Base-by-base conservation (phyloP, 371 early-diverging fungal genomes). In the Neoconidiobolus thromboides region DNA sequence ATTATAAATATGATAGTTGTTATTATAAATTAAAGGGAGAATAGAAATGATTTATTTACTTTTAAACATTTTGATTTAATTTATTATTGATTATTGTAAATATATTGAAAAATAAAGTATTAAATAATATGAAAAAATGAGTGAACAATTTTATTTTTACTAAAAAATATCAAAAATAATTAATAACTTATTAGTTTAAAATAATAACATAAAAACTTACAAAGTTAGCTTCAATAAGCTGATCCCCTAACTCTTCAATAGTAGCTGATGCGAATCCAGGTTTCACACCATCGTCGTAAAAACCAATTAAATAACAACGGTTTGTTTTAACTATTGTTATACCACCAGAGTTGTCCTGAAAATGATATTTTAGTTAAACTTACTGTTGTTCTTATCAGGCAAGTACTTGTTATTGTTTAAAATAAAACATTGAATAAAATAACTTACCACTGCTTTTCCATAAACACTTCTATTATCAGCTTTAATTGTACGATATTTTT, bases 401-500 rank as follows among this genome's bases (percentile, higher is more conserved):
- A 26, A 26, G 26, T 0, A 26, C 26, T 26, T 26, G 26, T 0
- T 26, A 26, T 26, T 26, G 26, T 26, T 26, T 26, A 26, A 26
- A 26, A 26, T 26, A 26, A 26, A 26, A 26, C 0, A 26, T 26
- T 26, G 26, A 26, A 26, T 0, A 26, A 26, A 26, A 26, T 26
- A 14, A 38, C 43, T 57, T 57, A 57, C 57, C 12, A n/a, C 40
- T 6, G n/a, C 2, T 41, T 57, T 57, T 0, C 57, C 57, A 43
- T 57, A 57, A 43, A 57, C 14, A 44, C 43, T 43, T 43, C 57
- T 7, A 36, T 15, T 9, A 14, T 57, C 57, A 40, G 43, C 41
- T 43, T 57, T 57, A 12, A 57, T 57, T 0, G 57, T 43, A 14
- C 41, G n/a, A 26, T 57, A 57, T 10, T 44, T 41, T 44, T 57